phyloP scores from a whole-genome alignment of 2,329 filamentous ascomycete species.

The Clarireedia sp. region DNA sequence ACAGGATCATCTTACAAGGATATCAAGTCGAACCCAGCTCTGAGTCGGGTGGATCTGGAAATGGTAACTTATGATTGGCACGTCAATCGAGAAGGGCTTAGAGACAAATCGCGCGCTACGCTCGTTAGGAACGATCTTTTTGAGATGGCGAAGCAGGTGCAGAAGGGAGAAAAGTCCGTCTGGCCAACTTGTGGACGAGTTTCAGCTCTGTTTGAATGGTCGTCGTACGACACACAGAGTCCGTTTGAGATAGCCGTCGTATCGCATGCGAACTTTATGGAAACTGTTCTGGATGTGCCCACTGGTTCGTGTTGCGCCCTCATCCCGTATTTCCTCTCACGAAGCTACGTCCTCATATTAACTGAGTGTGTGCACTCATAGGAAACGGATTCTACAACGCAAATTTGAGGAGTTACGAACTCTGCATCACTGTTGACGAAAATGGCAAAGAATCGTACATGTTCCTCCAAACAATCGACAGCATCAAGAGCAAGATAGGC shows the following conservation, averaged over 20 bases:
- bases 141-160: background rate
- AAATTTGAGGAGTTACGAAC: background rate
- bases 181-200: background rate
- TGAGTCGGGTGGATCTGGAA: too few relatives aligned
- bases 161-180: background rate
- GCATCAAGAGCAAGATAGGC: too few relatives aligned
- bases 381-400: background rate
- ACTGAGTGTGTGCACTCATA: background rate
- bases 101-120: too few relatives aligned
- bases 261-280: background rate
- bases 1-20: background rate
- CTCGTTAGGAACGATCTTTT: too few relatives aligned
- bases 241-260: slow-evolving; percentile 1
- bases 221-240: background rate
- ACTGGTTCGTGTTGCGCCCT: background rate
- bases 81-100: too few relatives aligned
- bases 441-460: background rate
- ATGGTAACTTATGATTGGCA: too few relatives aligned
- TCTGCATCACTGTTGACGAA: background rate
- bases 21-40: background rate
- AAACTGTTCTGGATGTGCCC: background rate
- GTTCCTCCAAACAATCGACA: background rate
- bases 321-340: background rate
- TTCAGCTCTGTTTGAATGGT: too few relatives aligned
- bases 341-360: background rate